Evolutionary conservation across 1,139 yeast genomes (phyloP), one percentile per base, ranked within the genome.

Genomic region (Pneumocystis oryctolagi): DNA sequence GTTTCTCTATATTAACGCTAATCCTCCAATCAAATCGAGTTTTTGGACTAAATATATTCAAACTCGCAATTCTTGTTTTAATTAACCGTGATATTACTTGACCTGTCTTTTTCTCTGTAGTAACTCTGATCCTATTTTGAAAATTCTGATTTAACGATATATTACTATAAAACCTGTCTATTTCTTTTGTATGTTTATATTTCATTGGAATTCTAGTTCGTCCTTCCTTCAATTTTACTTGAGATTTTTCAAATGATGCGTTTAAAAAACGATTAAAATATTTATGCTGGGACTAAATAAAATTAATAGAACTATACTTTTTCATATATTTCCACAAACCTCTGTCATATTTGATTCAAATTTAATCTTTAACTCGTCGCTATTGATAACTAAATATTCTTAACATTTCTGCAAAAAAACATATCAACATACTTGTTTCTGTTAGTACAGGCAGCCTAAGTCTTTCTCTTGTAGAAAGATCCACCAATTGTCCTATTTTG

Each of bases 21-120:
- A 67, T 55, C 42, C 69, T 66, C 35, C 62, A 58, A 58, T 67
- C 69, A 39, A 66, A 65, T 20, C 60, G 60, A 18, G 53, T 31
- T 14, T 37, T 58, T 18, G 69, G 69, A 25, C 68, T 64, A 58
- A 60, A 65, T 35, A 67, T 55, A 59, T 63, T 60, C 34, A 67
- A 25, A 34, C 66, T 62, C 20, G 63, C 66, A 30, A 67, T 55
- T 42, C 65, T 62, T 30, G 62, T 61, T 62, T 67, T 67, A 47
- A 47, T 47, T 31, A 47, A 25, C 14, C 55, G 55, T 47, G 55
- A 47, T 25, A 47, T 47, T 6, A 47, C 28, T 25, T 47, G 55
- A 18, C 55, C 55, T 2, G 55, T 47, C 31, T 25, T 47, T 25
- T 47, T 47, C 12, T 47, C 55, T 25, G 55, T 47, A 12, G 55